A percentile compares a stretch with the other conserved stretches of the same genome.
phyloP scores from a whole-genome alignment of 805 yeast genomes.

The Candida argentea region DNA sequence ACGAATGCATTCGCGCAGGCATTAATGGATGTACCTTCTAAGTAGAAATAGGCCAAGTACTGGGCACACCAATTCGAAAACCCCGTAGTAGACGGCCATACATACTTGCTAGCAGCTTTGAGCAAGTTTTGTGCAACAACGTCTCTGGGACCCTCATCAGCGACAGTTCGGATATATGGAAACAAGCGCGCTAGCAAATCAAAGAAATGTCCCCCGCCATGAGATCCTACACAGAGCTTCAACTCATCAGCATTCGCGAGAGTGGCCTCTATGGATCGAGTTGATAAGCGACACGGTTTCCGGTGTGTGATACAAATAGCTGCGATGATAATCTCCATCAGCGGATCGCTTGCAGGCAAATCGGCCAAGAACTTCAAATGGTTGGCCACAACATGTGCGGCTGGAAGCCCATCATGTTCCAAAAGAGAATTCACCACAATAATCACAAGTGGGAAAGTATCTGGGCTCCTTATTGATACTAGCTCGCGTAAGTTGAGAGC shows the following conservation, averaged over 20 bases:
- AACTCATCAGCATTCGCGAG: slow-evolving; percentile 5
- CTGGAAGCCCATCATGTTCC: slow-evolving; percentile 1
- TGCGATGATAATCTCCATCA: too few relatives aligned
- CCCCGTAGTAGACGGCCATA: slow-evolving; percentile 6
- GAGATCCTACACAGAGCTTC: neutral
- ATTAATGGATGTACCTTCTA: slow-evolving; percentile 10
- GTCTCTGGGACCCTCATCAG: neutral
- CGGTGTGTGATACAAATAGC: too few relatives aligned
- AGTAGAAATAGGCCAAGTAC: slow-evolving; percentile 13
- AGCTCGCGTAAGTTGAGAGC: slow-evolving; percentile 5
- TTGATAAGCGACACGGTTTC: too few relatives aligned
- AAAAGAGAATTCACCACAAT: slow-evolving; percentile 5
- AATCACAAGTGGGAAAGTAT: slow-evolving; percentile 5
- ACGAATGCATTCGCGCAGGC: slow-evolving; percentile 2
- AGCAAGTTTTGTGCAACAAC: slow-evolving; percentile 4
- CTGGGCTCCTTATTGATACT: slow-evolving; percentile 1
- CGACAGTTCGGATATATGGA: slow-evolving; percentile 1
- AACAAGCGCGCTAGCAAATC: slow-evolving; percentile 4
- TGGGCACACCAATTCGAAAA: slow-evolving; percentile 15
- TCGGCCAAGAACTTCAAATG: too few relatives aligned
- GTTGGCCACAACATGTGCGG: too few relatives aligned
- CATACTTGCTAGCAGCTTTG: slow-evolving; percentile 1
- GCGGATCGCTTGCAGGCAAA: too few relatives aligned
- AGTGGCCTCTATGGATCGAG: slow-evolving; percentile 6
- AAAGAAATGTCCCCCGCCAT: neutral